phyloP scores from a whole-genome alignment of 2,329 filamentous ascomycete genomes.

The Fusarium sp. region DNA sequence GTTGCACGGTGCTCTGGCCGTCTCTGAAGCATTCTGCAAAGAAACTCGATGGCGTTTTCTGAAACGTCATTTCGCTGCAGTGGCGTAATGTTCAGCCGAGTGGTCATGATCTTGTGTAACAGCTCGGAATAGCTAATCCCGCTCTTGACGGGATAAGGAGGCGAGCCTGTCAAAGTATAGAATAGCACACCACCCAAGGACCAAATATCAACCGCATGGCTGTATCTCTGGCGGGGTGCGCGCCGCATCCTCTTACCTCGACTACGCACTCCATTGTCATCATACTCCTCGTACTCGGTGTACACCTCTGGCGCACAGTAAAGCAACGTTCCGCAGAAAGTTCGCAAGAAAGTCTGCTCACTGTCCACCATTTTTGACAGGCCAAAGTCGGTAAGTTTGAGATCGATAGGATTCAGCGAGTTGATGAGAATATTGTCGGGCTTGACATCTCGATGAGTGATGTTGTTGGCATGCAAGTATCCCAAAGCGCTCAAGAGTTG shows the following conservation, averaged over 20 bases:
- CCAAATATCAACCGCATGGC: constrained; percentile 95
- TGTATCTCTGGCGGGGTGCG: constrained; percentile 74
- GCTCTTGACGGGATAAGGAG: constrained; percentile 83
- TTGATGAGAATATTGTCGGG: constrained; percentile 95
- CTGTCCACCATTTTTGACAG: constrained; percentile 94
- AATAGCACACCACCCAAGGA: constrained; percentile 94
- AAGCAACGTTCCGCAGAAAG: constrained; percentile 93
- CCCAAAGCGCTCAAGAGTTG: constrained; percentile 85
- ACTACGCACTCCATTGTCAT: constrained; percentile 74
- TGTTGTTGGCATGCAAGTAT: constrained; percentile 87
- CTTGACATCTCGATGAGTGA: constrained; percentile 98
- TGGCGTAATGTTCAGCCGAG: constrained; percentile 72
- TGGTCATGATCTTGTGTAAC: constrained; percentile 87
- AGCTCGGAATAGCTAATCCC: constrained; percentile 83
- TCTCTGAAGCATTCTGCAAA: constrained; percentile 82
- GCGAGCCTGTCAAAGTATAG: constrained; percentile 80
- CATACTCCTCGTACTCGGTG: constrained; percentile 74
- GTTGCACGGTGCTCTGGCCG: constrained; percentile 82
- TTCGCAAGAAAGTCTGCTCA: constrained; percentile 91
- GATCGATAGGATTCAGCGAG: constrained; percentile 75
- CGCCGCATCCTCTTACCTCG: constrained; percentile 73
- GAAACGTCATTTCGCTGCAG: constrained; percentile 71
- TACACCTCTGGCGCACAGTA: constrained; percentile 99
- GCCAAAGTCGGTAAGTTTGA: constrained; percentile 97
- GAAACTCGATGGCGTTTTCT: constrained; percentile 75